A percentile compares a stretch with the other conserved stretches of the same genome.
phyloP scores from a whole-genome alignment of 352 stramenopile genomes.

The Pythium monospermum region DNA sequence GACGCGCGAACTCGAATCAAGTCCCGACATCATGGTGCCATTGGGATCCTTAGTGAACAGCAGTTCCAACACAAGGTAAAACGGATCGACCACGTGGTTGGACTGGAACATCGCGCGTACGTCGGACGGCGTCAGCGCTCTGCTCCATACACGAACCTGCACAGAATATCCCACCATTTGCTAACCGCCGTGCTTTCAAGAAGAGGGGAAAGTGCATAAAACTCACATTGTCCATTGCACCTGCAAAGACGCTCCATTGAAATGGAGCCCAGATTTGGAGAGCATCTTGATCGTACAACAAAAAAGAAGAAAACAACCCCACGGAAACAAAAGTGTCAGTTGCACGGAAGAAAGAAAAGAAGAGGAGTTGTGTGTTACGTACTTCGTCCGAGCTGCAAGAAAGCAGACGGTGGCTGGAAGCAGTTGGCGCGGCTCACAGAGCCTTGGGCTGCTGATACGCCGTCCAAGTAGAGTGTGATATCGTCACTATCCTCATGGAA shows the following conservation, averaged over 20 bases:
- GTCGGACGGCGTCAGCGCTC: slow-evolving; percentile 1
- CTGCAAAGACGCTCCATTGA: slow-evolving; percentile 18
- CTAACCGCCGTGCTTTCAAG: too few species aligned
- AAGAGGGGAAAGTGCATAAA: slow-evolving; percentile 1
- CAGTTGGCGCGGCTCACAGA: slow-evolving; percentile 23
- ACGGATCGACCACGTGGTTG: slow-evolving; percentile 11
- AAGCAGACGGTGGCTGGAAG: slow-evolving; percentile 10
- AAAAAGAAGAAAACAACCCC: neutral
- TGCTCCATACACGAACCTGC: slow-evolving; percentile 20
- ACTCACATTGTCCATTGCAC: slow-evolving; percentile 45
- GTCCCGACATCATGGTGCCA: slow-evolving; percentile 6
- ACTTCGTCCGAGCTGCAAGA: slow-evolving; percentile 47
- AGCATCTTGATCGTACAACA: neutral
- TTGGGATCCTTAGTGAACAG: slow-evolving; percentile 22
- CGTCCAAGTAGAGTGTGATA: slow-evolving; percentile 29
- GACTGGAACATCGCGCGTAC: neutral
- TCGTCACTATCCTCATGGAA: slow-evolving; percentile 10
- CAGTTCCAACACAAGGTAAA: slow-evolving; percentile 29
- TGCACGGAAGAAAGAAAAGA: neutral
- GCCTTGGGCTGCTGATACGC: slow-evolving; percentile 17
- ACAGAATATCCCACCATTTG: too few species aligned
- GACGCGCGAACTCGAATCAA: slow-evolving; percentile 25
- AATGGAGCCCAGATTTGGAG: slow-evolving; percentile 1
- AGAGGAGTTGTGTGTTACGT: too few species aligned
- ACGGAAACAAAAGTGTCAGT: neutral